Evolutionary conservation across 768 basidiomycete species (phyloP), one percentile per base, ranked within the genome.

Genomic region (Kwoniella botswanensis): DNA sequence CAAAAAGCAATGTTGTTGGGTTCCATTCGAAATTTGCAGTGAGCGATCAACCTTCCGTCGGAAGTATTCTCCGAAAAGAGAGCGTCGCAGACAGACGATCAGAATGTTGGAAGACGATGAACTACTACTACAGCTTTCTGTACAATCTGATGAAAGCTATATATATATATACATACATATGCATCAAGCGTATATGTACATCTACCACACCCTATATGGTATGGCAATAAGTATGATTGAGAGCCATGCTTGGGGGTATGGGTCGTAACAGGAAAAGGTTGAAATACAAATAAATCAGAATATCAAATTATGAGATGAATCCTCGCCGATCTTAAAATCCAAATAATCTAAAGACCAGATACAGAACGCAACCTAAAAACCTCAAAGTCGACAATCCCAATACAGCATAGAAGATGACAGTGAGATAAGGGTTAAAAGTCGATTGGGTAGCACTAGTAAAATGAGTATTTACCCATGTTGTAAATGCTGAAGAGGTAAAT

Each of bases 401-500:
- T 71, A 89, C 86, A 11, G 87, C 85, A 73, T 85, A 89, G 87
- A 95, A 94, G 65, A 94, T 87, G 86, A 93, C 91, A 35, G 88
- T 88, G 2, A 83, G 87, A 83, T 94, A 95, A n/a, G 93, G 93
- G 79, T 95, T 95, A 86, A 94, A 94, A 24, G 86, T 86, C 15
- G 88, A 85, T 67, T 87, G 86, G 4, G 85, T 84, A 0, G 84
- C 82, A n/a, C 79, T 82, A 58, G 86, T 82, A 62, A 93, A 85
- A 74, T 91, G 88, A 41, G 84, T 66, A 26, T 87, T 84, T 42
- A 92, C 89, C 90, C 91, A 94, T 18, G 88, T 86, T 52, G 87
- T 86, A 84, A 95, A 95, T 7, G 88, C 90, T 4, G 85, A 86
- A 9, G 91, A 92, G 59, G 76, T 74, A 79, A 84, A 84, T 57